Evolutionary conservation across 441 rosid genomes (phyloP).

Genomic region (Flueggea neowawraea): DNA sequence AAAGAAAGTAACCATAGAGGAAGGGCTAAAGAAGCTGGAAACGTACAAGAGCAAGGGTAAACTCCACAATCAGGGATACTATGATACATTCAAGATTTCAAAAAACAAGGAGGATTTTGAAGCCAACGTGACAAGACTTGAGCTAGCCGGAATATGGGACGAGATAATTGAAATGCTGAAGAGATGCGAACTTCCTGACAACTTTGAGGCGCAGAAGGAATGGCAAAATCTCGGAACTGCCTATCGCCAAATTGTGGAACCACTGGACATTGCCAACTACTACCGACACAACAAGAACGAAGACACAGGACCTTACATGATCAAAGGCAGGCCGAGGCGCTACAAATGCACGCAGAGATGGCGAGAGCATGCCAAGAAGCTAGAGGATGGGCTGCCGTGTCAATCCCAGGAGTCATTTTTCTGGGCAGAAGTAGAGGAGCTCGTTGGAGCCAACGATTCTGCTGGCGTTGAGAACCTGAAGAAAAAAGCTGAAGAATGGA

Average conservation of each 20-base stretch:
- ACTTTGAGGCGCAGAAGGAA: constrained; percentile 34
- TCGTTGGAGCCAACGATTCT: constrained; percentile 14
- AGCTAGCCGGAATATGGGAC: constrained; percentile 65
- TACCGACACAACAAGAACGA: constrained; percentile 64
- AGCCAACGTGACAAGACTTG: constrained; percentile 70
- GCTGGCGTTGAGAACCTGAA: constrained; percentile 17
- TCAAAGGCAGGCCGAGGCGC: constrained; percentile 62
- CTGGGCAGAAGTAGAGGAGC: constrained; percentile 89
- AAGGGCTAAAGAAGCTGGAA: constrained; percentile 25
- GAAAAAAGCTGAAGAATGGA: constrained; percentile 33
- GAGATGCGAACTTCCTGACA: constrained; percentile 60
- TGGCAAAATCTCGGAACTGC: constrained; percentile 55
- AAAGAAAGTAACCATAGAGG: constrained; percentile 24
- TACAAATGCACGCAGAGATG: constrained; percentile 61
- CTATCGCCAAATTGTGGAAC: constrained; percentile 61
- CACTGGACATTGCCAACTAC: constrained; percentile 80
- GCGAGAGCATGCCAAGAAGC: constrained; percentile 40
- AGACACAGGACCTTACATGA: constrained; percentile 75
- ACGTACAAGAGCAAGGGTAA: constrained; percentile 38
- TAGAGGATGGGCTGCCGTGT: not conserved
- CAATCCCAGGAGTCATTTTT: constrained; percentile 38
- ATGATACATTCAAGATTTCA: constrained; percentile 58
- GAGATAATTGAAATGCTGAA: constrained; percentile 64
- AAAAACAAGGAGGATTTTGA: constrained; percentile 42
- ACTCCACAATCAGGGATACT: constrained; percentile 43